phyloP scores from a whole-genome alignment of 495 filamentous ascomycete genomes.

The Stereocaulon alpinum region DNA sequence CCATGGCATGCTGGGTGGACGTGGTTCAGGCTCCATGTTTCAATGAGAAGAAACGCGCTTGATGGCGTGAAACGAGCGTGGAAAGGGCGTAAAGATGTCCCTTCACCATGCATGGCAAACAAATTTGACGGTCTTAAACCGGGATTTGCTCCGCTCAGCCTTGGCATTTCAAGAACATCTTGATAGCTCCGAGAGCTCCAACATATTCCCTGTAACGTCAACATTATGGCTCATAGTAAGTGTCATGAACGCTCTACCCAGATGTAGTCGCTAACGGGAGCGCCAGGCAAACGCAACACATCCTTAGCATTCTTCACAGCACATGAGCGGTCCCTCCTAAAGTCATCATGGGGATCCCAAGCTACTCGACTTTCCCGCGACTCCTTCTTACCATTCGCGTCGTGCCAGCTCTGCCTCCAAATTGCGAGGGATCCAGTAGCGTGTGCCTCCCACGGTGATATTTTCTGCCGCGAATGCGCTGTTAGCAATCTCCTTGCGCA shows the following conservation, averaged over 20 bases:
- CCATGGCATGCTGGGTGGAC: slow-evolving; percentile 40
- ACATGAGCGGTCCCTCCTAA: slow-evolving; percentile 74
- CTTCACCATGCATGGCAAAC: not conserved
- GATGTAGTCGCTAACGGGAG: not conserved
- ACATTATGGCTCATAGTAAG: slow-evolving; percentile 16
- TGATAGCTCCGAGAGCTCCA: not conserved
- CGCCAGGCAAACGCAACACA: slow-evolving; percentile 79
- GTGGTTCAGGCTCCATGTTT: slow-evolving; percentile 12
- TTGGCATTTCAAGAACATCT: not conserved
- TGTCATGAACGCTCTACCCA: not conserved
- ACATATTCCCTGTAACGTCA: not conserved
- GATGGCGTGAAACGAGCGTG: not conserved
- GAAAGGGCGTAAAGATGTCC: not conserved
- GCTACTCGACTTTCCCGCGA: slow-evolving; percentile 82
- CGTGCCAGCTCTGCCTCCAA: slow-evolving; percentile 81
- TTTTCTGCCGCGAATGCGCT: slow-evolving; percentile 96
- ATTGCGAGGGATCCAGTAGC: slow-evolving; percentile 72
- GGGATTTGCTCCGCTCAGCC: not conserved
- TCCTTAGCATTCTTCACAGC: slow-evolving; percentile 93
- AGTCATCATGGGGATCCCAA: slow-evolving; percentile 68
- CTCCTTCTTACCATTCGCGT: slow-evolving; percentile 86
- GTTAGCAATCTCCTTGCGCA: slow-evolving; percentile 83
- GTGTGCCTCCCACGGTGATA: slow-evolving; percentile 64
- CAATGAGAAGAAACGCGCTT: not conserved
- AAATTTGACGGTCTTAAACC: not conserved